Evolutionary conservation across 169 alveolate genomes (phyloP), one percentile per base, ranked within the genome.

Genomic region (Fabrea salina): DNA sequence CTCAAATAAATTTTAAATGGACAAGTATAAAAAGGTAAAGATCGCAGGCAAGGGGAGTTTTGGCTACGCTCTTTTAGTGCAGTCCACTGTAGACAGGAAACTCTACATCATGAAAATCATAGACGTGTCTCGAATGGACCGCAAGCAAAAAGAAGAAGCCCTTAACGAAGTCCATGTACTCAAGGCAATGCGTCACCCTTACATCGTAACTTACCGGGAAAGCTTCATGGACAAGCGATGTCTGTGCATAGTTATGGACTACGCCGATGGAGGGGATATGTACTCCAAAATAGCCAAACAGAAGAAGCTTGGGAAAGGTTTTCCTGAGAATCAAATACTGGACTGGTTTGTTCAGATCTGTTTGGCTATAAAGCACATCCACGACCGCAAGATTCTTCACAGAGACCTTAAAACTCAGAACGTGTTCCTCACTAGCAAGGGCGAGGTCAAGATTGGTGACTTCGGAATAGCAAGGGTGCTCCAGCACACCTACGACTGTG

Each of bases 111-210:
- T 93, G 89, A 95, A 89, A 96, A 87, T 87, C 27, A 93, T 95
- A 35, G 96, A 93, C 80, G 93, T 92, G 1, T 79, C 92, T 5
- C 74, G 88, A 32, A 86, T 92, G 92, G 86, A 87, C 49, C 74
- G 59, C n/a, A 87, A 92, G 76, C 85, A 94, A 76, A 85, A 88
- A 49, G 86, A 90, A 59, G 89, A 91, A 37, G 93, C 96, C 37
- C 79, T 91, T n/a, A 89, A 92, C 44, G 97, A 94, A 83, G 96
- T 91, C n/a, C 92, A 91, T 91, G 93, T 96, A 2, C 83, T 96
- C 32, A 91, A 95, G 57, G 90, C 95, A 1, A 84, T 96, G 89
- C 89, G 95, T 44, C 98, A 96, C 80, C 98, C 98, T 3, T 94
- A 91, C 80, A 94, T 96, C 68, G 94, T 96, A 33, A 86, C 96